Base-by-base conservation (phyloP, 192 early-diverging fungal species). In the Pilaira anomala region DNA sequence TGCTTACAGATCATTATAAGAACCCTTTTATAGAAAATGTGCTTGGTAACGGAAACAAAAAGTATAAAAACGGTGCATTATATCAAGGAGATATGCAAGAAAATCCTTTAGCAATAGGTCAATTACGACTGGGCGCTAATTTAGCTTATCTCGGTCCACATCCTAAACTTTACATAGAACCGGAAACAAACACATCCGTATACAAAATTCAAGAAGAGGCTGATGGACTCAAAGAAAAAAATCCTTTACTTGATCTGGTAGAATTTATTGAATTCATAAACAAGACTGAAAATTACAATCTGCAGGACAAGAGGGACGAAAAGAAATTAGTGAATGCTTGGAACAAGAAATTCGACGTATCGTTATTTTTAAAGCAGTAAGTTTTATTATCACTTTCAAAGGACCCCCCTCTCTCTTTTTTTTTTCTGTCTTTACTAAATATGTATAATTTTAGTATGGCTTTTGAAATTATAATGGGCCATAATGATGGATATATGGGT, bases 1-100 rank as follows among this genome's bases (percentile, higher is more conserved):
- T 78, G 52, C 65, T 78, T 56, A 60, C 75, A 11, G 76, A 78
- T 13, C 62, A 75, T 24, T 75, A 75, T 63, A 68, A 68, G 18
- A 74, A 72, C 16, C 71, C 73, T 3, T 78, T 74, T 60, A n/a
- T 64, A 26, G 63, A 74, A 22, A 64, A 68, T 48, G 36, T 68
- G 0, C 50, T 77, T 26, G 26, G 67, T 28, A 55, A 56, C 2
- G 71, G 71, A 7, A 45, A 66, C 25, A 36, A 36, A 36, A 63
- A 53, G 16, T 51, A 63, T 22, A 51, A 14, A 4, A 25, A 57
- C 9, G 63, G 63, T 48, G 33, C 28, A 5, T 40, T 65, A 7
- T 65, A 48, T 52, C 53, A 65, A 40, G 55, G 55, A 14, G 41
- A 21, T 39, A 57, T 57, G 55, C 36, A 28, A 39, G 55, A 39